Percentiles rank a stretch among this genome's conserved stretches.
Evolutionary conservation across 495 filamentous ascomycete genomes (phyloP).

Genomic region (Acidomyces sp.): DNA sequence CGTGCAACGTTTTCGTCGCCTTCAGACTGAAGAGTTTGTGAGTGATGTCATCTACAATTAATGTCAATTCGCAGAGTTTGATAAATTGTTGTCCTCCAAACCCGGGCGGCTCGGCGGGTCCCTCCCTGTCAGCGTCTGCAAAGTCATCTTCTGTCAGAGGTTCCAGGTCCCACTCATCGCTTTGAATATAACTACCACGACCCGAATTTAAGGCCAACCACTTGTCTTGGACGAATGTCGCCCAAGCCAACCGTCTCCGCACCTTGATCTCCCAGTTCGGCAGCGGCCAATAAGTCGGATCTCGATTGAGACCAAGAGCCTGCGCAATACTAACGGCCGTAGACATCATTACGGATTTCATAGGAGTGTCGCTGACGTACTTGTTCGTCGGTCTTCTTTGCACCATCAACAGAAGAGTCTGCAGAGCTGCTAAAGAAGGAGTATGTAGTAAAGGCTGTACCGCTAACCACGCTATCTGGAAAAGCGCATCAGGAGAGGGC

Average conservation of each 20-base stretch:
- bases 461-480: conserved; percentile 14
- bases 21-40: conserved; percentile 48
- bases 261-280: conserved; percentile 42
- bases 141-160: conserved; percentile 39
- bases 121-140: conserved; percentile 41
- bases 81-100: conserved; percentile 51
- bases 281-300: conserved; percentile 43
- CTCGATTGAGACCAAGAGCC: conserved; percentile 48
- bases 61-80: conserved; percentile 46
- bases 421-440: conserved; percentile 13
- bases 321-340: conserved; percentile 30
- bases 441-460: conserved; percentile 11
- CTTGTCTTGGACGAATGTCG: conserved; percentile 47
- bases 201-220: conserved; percentile 46
- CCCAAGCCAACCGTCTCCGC: conserved; percentile 46
- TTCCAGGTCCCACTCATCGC: conserved; percentile 45
- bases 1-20: conserved; percentile 10
- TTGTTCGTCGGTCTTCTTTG: conserved; percentile 20
- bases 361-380: conserved; percentile 17
- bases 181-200: conserved; percentile 42
- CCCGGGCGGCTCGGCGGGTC: conserved; percentile 46
- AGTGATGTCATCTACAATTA: conserved; percentile 48
- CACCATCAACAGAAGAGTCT: conserved; percentile 13
- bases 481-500: conserved; percentile 18
- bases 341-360: conserved; percentile 14